Percentiles rank a stretch among this genome's conserved stretches.
phyloP scores from a whole-genome alignment of 352 stramenopile species.

The Paralagenidium karlingii region DNA sequence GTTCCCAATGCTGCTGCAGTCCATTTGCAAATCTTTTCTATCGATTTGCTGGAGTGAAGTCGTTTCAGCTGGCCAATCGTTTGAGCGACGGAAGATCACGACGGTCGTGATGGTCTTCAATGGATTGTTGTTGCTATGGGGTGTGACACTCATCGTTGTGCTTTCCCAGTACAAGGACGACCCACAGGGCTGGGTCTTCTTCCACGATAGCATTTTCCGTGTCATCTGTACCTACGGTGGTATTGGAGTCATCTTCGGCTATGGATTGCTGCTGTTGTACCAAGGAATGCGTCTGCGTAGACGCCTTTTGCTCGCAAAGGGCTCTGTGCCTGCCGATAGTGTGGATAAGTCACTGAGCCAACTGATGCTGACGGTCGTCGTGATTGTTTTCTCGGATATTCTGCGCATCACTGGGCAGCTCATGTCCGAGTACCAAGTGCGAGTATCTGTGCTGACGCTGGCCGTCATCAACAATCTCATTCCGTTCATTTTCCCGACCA shows the following conservation, averaged over 20 bases:
- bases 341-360: conserved; percentile 73
- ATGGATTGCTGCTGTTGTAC: conserved; percentile 50
- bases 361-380: conserved; percentile 66
- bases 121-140: conserved; percentile 35
- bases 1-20: conserved; percentile 57
- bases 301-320: conserved; percentile 53
- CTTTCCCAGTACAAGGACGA: conserved; percentile 38
- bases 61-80: conserved; percentile 53
- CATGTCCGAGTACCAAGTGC: conserved; percentile 27
- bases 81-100: conserved; percentile 35
- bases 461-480: conserved; percentile 66
- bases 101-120: conserved; percentile 47
- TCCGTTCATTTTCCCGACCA: conserved; percentile 73
- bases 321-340: conserved; percentile 45
- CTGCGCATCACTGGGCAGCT: conserved; percentile 50
- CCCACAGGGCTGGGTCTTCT: conserved; percentile 45
- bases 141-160: conserved; percentile 34
- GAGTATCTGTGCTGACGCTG: conserved; percentile 52
- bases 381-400: conserved; percentile 65
- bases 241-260: conserved; percentile 42
- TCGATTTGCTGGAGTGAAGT: conserved; percentile 71
- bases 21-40: conserved; percentile 70
- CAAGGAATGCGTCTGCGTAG: conserved; percentile 62
- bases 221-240: conserved; percentile 50
- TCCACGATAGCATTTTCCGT: conserved; percentile 38